These are phyloP conservation scores for Kuraishia piskuri DNA, from an alignment of 805 yeast genomes.

Conservation along the genomic window DNA sequence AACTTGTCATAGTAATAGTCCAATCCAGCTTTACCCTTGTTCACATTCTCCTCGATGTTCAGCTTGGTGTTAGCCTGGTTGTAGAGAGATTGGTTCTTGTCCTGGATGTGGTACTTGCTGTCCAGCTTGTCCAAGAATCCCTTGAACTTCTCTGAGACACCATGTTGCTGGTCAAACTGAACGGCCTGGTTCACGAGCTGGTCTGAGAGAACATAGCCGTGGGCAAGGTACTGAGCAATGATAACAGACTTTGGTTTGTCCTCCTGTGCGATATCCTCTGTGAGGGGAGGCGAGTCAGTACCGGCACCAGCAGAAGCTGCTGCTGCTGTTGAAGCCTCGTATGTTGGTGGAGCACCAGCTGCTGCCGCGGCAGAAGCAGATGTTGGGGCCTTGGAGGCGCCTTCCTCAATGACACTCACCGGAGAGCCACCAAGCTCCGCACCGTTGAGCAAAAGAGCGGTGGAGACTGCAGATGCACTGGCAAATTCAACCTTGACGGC, in stretches of 20 bases:
- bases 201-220: conserved; percentile 67
- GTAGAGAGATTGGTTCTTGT: conserved; percentile 30
- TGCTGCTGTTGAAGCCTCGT: conserved; percentile 7
- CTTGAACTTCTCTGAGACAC: conserved; percentile 48
- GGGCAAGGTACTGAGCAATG: conserved; percentile 65
- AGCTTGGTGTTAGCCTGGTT: conserved; percentile 30
- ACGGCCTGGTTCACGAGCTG: conserved; percentile 50
- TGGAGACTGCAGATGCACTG: conserved; percentile 51
- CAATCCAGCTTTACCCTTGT: conserved; percentile 26
- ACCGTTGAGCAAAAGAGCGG: conserved; percentile 64
- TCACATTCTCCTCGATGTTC: conserved; percentile 29
- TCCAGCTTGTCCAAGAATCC: conserved; percentile 48
- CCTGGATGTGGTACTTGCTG: conserved; percentile 49
- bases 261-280: conserved; percentile 59
- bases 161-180: conserved; percentile 56
- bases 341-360: conserved; percentile 6
- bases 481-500: conserved; percentile 45
- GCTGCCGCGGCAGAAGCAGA: conserved; percentile 1
- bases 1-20: conserved; percentile 39
- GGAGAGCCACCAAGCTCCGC: conserved; percentile 60
- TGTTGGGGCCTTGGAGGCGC: conserved; percentile 11
- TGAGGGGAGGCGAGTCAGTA: conserved; percentile 7
- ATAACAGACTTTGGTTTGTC: conserved; percentile 70
- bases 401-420: conserved; percentile 35
- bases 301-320: conserved; percentile 3